Base-by-base conservation (phyloP, 257 asterid species). In the Craterostigma plantagineum region DNA sequence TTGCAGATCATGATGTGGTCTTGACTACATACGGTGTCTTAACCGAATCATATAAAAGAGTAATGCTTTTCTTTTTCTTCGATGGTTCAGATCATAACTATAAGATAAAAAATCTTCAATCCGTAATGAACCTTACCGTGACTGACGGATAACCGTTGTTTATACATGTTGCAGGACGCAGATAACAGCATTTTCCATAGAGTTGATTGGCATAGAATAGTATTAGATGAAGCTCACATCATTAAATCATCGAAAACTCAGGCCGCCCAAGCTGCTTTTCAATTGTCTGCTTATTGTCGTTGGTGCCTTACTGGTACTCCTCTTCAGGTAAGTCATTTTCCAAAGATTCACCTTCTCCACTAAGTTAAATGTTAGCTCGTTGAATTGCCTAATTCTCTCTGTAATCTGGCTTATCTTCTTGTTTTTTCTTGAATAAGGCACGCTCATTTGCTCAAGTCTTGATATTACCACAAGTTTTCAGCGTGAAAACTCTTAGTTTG, bases 241-340 rank as follows among this genome's bases (percentile, higher is more conserved):
- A 87, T 87, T 47, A 87, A 87, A 65, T 82, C 95, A 60, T 71
- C 92, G 16, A 87, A 87, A 75, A 87, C 95, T 69, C 98, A 69
- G 66, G 50, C 76, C 53, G 82, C 98, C 55, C 53, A 66, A 58
- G 98, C 98, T 51, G 95, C 92, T 23, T 69, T 82, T 58, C 81
- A 82, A 38, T 78, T 87, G 55, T 61, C 61, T 64, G 98, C 98
- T 48, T 90, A 82, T 60, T 60, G 83, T 54, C 71, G 98, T 45
- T 87, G 93, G 98, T 87, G 98, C 69, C 95, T 87, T 40, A 87
- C 98, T 44, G 98, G 98, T 41, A 87, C 98, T 18, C 98, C 98
- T 52, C 79, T 87, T 56, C 98, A 87, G 94, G 97, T 86, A 50
- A 53, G 30, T 48, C 53, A 23, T 41, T 37, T 34, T 33, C 36